Conservation (phyloP, 441 rosid species). For the Macaranga tanarius region DNA sequence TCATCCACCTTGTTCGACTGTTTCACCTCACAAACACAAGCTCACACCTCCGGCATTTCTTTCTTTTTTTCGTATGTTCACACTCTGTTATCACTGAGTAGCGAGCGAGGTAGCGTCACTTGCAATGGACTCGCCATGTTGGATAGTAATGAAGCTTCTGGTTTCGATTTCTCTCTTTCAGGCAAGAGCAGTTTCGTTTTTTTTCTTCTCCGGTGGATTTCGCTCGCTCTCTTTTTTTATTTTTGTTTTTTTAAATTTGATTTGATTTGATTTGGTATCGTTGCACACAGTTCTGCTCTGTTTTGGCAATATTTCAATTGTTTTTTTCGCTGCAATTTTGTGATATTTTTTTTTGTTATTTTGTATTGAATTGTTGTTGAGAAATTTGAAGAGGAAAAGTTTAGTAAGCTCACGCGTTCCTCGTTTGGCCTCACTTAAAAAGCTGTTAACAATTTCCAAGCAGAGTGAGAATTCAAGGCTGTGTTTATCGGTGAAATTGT, state of each 20-base stretch:
- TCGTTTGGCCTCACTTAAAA: not conserved
- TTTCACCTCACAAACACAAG: slow-evolving; percentile 6
- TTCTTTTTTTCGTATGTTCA: not conserved
- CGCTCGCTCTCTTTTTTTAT: too few species aligned
- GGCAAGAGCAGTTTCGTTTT: slow-evolving; percentile 33
- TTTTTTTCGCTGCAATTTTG: too few species aligned
- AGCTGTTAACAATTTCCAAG: not conserved
- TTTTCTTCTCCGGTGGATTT: not conserved
- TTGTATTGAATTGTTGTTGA: not conserved
- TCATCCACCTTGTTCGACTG: slow-evolving; percentile 8
- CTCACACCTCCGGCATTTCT: slow-evolving; percentile 4
- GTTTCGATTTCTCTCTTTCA: slow-evolving; percentile 32
- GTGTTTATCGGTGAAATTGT: not conserved
- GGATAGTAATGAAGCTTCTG: slow-evolving; percentile 23
- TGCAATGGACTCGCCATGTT: slow-evolving; percentile 29
- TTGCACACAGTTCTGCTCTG: not conserved
- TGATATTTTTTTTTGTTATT: too few species aligned
- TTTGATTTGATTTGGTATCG: not conserved
- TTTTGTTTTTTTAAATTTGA: not conserved
- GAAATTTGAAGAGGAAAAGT: too few species aligned
- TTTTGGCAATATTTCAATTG: not conserved
- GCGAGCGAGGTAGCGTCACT: not conserved
- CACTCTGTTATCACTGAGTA: not conserved
- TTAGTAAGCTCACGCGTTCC: too few species aligned
- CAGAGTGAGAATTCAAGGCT: not conserved